These are phyloP conservation scores for Escallonia rubra DNA, from an alignment of 129 eudicot genomes.

Conservation along the genomic window DNA sequence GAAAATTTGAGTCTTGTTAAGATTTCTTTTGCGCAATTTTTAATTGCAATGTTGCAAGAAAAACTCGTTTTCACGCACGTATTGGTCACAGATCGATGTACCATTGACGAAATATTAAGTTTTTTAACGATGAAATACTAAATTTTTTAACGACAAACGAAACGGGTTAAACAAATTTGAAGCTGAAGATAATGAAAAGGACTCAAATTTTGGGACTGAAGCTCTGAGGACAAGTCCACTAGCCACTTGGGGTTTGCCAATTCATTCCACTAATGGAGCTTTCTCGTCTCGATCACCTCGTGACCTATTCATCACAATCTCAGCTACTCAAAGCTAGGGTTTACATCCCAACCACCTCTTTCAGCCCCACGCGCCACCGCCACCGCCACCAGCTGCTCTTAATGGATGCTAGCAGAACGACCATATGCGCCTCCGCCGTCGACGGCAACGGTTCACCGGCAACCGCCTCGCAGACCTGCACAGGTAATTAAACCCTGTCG, in stretches of 20 bases:
- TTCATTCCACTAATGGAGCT: slow-evolving; percentile 26
- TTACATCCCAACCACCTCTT: slow-evolving; percentile 4
- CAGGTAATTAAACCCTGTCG: not conserved
- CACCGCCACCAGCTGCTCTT: not conserved
- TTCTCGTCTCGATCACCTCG: slow-evolving; percentile 16
- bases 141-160: not conserved
- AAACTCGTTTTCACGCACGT: too few relatives aligned
- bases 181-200: too few relatives aligned
- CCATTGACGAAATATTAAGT: too few relatives aligned
- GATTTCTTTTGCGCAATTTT: too few relatives aligned
- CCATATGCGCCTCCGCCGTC: slow-evolving; percentile 14
- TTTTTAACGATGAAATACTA: not conserved
- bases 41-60: too few relatives aligned
- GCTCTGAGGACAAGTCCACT: too few relatives aligned
- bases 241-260: not conserved
- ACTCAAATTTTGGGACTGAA: too few relatives aligned
- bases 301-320: slow-evolving; percentile 5
- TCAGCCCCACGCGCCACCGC: slow-evolving; percentile 8
- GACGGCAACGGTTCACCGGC: slow-evolving; percentile 33
- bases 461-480: slow-evolving; percentile 15
- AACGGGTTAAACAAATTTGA: too few relatives aligned
- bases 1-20: too few relatives aligned
- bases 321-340: slow-evolving; percentile 15
- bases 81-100: too few relatives aligned
- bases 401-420: slow-evolving; percentile 24